Evolutionary conservation across 2,329 filamentous ascomycete species (phyloP), one percentile per base, ranked within the genome.

Genomic region (Claviceps monticola): DNA sequence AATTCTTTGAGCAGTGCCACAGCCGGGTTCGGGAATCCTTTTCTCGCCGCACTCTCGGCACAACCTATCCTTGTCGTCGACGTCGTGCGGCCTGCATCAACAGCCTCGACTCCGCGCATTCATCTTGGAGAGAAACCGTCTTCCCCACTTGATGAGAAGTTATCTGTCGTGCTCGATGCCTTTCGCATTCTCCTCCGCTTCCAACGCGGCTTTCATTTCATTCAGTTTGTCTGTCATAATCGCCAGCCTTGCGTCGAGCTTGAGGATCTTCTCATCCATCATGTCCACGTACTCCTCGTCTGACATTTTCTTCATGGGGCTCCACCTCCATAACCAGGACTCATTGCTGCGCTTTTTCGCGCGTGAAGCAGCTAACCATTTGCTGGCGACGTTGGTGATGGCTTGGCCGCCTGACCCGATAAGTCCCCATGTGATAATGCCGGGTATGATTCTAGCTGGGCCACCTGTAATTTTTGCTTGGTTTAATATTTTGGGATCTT

Each of bases 201-300:
- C 56, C 19, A 73, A 50, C 45, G 67, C 64, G 1, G 62, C 75
- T 57, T 93, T 86, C 60, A 34, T 34, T 34, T 34, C 29, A 9
- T 34, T 34, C 29, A 34, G 9, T 34, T 34, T 34, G 29, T 34
- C 29, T 34, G 29, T 34, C 29, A 34, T 34, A 34, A 34, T 34
- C 9, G 29, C 29, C 29, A 34, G 29, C 29, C 29, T 34, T 34
- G 29, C 29, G 29, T 93, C 83, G 3, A 91, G 69, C 55, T 73
- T 75, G 26, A 91, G 64, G 42, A 88, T 68, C 66, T 83, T 88
- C 63, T 90, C 84, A 34, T 74, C 71, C 60, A 93, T 71, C 68
- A 88, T 80, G 1, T 74, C 68, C 53, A 78, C 76, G 61, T 93
- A 93, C 58, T 93, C 82, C 26, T 83, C 75, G 58, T 93, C 83